These are phyloP conservation scores for Collybiopsis confluens DNA, from an alignment of 768 basidiomycete genomes.

Conservation along the genomic window DNA sequence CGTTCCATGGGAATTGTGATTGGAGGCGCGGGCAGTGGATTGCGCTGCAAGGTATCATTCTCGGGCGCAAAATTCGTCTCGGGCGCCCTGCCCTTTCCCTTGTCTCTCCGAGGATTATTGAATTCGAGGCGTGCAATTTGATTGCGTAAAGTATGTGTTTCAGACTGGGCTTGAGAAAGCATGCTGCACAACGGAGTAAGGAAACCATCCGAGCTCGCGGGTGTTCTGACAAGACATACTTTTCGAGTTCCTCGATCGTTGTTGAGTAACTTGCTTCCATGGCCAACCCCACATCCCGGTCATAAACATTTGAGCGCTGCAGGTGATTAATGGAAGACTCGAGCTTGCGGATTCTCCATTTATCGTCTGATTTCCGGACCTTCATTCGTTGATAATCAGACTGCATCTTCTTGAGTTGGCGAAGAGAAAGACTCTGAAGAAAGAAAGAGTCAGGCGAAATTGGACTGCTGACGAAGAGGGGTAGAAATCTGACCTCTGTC, in stretches of 20 bases:
- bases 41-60: not conserved
- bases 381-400: not conserved
- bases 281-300: not conserved
- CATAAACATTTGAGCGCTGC: not conserved
- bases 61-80: not conserved
- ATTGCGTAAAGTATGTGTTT: slow-evolving; percentile 4
- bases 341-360: not conserved
- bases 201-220: not conserved
- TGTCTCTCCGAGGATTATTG: not conserved
- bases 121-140: slow-evolving; percentile 1
- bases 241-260: not conserved
- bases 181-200: not conserved
- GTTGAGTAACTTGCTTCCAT: not conserved
- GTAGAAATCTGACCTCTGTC: not conserved
- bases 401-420: not conserved
- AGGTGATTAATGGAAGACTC: not conserved
- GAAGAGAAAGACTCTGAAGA: not conserved
- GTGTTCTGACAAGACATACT: not conserved
- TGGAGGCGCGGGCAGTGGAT: slow-evolving; percentile 5
- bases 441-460: not conserved
- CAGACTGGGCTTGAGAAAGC: not conserved
- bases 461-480: not conserved
- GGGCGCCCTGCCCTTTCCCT: slow-evolving; percentile 3
- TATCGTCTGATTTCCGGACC: not conserved
- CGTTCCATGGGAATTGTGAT: not conserved